Base-by-base conservation (phyloP, 805 yeast species). In the Candida gorgasii region DNA sequence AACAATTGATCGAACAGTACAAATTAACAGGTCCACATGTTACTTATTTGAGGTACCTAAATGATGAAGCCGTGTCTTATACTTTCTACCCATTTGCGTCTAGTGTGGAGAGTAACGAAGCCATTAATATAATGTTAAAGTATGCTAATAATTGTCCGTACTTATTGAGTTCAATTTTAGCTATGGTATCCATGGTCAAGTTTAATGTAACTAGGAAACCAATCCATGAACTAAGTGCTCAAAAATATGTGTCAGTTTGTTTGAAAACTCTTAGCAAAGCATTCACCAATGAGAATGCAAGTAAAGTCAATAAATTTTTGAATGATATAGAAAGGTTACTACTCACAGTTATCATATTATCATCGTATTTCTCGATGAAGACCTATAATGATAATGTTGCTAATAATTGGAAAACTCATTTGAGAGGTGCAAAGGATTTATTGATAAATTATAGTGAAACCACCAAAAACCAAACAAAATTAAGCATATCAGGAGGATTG, bases 271-370 rank as follows among this genome's bases (percentile, higher is more conserved):
- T 84, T 15, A 78, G 82, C 17, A 69, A 72, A 12, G 73, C 63
- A 17, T 46, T 56, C 55, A 72, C 62, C 56, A 68, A 59, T 61
- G 73, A 36, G 12, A 30, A 40, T 19, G 15, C 39, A 13, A 38
- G 61, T 54, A 32, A 46, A 34, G 41, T 39, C 8, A 37, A 46
- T 37, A 44, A 54, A 67, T 40, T 71, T 13, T 44, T 60, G 2
- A 53, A 70, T 33, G 80, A 80, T 51, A 77, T 82, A n/a, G 89
- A 82, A 49, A 76, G 86, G 0, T 69, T 84, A 40, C 66, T 84
- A 4, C 57, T 84, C 14, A 83, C 89, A 0, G 82, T 82, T 0
- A 62, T 84, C 5, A 57, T 84, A 18, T 62, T 84, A 20, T 82
- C 89, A 1, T 70, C 82, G 3, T 78, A 76, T 39, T 77, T 78